Evolutionary conservation across 2,329 filamentous ascomycete species (phyloP), one percentile per base, ranked within the genome.

Genomic region (Pezicula radicicola): DNA sequence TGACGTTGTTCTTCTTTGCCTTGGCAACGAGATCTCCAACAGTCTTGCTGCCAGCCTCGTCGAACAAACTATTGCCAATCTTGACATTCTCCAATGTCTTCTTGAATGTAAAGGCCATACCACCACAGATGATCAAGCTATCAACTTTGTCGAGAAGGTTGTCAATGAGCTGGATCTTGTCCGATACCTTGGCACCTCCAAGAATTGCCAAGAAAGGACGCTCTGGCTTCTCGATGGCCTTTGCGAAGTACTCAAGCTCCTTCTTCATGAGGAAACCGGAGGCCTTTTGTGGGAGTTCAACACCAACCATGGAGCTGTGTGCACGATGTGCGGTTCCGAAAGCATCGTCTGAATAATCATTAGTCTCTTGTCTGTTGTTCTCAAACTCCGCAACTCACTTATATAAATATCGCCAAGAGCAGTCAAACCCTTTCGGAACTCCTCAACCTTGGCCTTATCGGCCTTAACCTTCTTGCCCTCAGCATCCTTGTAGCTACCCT

Each of bases 101-200:
- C 84, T 97, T 97, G 84, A 99, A 99, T 65, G 94, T 99, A 79
- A 97, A 99, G 58, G 94, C 92, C 94, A 99, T 99, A 66, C 85
- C 94, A 70, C 94, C 94, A 72, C 93, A 96, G 75, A 99, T 88
- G 75, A 99, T 88, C 61, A 99, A 83, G 72, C 87, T 94, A 83
- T 99, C 84, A 73, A 99, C 92, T 84, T 99, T 97, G 75, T 91
- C 89, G 63, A 99, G 87, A 61, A 99, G 81, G 82, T 99, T 99
- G 78, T 99, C 92, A 70, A 99, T 97, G 65, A 99, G 83, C 80
- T 97, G 91, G 73, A 99, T 99, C 87, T 99, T 99, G 83, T 99
- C 94, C 42, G 91, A 95, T 63, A 99, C 91, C 84, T 99, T 99
- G 72, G 94, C 91, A 63, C 94, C 94, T 65, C 94, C 94, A 49